Evolutionary conservation across 2,329 filamentous ascomycete species (phyloP).

Genomic region (Didymellaceae sp.): DNA sequence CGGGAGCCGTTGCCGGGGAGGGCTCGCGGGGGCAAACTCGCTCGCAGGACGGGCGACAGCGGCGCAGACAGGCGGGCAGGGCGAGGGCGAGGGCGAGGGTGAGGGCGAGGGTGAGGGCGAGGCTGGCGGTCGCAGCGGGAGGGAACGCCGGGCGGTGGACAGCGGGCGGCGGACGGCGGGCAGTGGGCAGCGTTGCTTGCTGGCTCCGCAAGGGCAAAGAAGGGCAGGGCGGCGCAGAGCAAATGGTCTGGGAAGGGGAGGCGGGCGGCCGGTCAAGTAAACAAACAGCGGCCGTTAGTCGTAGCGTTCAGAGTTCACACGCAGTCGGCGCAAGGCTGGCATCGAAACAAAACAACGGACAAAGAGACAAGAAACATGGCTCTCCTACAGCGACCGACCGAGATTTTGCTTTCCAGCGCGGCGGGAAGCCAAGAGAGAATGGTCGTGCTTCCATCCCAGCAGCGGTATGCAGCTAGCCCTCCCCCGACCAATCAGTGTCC

Average conservation of each 20-base stretch:
- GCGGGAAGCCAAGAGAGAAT: slow-evolving; percentile 17
- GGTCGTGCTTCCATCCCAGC: slow-evolving; percentile 18
- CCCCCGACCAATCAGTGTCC: slow-evolving; percentile 9
- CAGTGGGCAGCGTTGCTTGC: not conserved
- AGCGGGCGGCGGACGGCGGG: slow-evolving; percentile 1
- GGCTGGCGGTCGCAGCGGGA: slow-evolving; percentile 6
- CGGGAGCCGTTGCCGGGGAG: slow-evolving; percentile 15
- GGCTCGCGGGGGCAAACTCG: too few relatives aligned
- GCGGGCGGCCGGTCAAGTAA: not conserved
- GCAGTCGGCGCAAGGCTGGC: slow-evolving; percentile 18
- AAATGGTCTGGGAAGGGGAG: not conserved
- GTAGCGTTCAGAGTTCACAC: slow-evolving; percentile 1
- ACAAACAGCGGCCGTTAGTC: slow-evolving; percentile 20
- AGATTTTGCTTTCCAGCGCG: slow-evolving; percentile 22
- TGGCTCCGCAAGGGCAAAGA: not conserved
- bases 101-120: slow-evolving; percentile 1
- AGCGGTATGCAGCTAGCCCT: slow-evolving; percentile 10
- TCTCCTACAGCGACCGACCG: slow-evolving; percentile 14
- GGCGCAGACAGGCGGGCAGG: slow-evolving; percentile 1
- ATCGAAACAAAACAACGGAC: slow-evolving; percentile 16
- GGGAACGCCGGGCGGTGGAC: not conserved
- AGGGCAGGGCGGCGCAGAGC: too few relatives aligned
- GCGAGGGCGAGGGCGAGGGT: slow-evolving; percentile 1
- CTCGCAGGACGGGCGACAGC: not conserved
- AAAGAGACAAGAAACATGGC: slow-evolving; percentile 19